Evolutionary conservation across 73 alveolate genomes (phyloP).

Genomic region (Symbiodinium pilosum): DNA sequence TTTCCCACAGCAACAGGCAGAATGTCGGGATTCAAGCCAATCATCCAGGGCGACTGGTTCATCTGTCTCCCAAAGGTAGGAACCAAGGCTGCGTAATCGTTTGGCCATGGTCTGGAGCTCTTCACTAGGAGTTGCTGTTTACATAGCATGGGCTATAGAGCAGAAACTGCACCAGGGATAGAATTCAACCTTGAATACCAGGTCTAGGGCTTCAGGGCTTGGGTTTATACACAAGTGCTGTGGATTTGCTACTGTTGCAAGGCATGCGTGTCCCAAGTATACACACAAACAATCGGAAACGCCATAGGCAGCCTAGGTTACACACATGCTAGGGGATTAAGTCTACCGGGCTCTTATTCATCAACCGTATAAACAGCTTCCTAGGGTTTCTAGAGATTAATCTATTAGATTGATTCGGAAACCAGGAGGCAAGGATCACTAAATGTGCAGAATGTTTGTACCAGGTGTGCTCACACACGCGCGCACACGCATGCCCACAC

Average conservation of each 20-base stretch:
- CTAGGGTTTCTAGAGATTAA: neutral
- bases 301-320: neutral
- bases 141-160: too few species aligned
- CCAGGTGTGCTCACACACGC: neutral
- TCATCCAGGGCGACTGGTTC: neutral
- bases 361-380: too few species aligned
- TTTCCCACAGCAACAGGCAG: neutral
- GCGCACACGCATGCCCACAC: neutral
- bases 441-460: neutral
- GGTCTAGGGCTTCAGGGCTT: too few species aligned
- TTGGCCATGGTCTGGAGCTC: neutral
- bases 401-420: too few species aligned
- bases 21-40: neutral
- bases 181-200: too few species aligned
- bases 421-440: neutral
- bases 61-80: neutral
- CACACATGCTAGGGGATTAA: neutral
- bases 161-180: too few species aligned
- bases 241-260: too few species aligned
- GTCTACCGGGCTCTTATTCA: neutral
- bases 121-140: neutral
- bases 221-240: too few species aligned
- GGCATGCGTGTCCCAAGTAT: too few species aligned
- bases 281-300: too few species aligned
- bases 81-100: neutral